A percentile compares a stretch with the other conserved stretches of the same genome.
Conservation (phyloP, 2,329 filamentous ascomycete genomes). For the Periconia digitata region DNA sequence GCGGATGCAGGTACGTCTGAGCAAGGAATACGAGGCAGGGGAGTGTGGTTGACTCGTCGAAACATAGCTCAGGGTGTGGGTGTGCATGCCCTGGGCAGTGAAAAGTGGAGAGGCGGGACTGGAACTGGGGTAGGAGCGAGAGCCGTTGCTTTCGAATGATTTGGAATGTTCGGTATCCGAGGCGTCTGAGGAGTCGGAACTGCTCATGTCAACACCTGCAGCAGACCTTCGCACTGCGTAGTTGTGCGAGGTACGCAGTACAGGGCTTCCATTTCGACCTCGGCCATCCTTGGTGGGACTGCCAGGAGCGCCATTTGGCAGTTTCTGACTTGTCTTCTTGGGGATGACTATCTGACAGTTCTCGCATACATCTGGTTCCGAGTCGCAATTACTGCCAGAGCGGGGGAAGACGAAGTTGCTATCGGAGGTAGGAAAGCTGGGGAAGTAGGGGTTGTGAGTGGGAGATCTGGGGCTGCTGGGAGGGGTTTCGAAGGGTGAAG, state of each 20-base stretch:
- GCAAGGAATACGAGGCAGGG: constrained; percentile 55
- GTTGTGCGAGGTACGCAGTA: constrained; percentile 57
- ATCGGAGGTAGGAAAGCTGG: constrained; percentile 37
- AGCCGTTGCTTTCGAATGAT: constrained; percentile 35
- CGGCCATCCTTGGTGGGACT: constrained; percentile 53
- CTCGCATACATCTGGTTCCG: constrained; percentile 57
- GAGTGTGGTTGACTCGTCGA: constrained; percentile 59
- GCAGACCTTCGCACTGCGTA: constrained; percentile 52
- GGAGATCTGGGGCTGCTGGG: constrained; percentile 45
- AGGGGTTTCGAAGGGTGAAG: constrained; percentile 44
- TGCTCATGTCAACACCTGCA: constrained; percentile 31
- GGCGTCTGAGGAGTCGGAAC: constrained; percentile 39
- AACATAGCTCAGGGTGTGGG: constrained; percentile 60
- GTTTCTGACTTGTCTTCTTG: constrained; percentile 55
- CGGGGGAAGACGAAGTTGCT: constrained; percentile 34
- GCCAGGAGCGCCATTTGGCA: constrained; percentile 56
- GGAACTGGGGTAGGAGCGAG: constrained; percentile 34
- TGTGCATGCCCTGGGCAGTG: constrained; percentile 48
- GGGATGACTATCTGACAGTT: constrained; percentile 60
- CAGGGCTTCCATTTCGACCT: constrained; percentile 55
- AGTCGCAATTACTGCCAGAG: constrained; percentile 42
- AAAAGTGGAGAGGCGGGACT: constrained; percentile 47
- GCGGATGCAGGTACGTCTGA: constrained; percentile 60
- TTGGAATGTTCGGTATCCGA: constrained; percentile 43
- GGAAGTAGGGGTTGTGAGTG: constrained; percentile 54